Evolutionary conservation across 192 early-diverging fungal species (phyloP).

Genomic region (Thamnidium elegans): DNA sequence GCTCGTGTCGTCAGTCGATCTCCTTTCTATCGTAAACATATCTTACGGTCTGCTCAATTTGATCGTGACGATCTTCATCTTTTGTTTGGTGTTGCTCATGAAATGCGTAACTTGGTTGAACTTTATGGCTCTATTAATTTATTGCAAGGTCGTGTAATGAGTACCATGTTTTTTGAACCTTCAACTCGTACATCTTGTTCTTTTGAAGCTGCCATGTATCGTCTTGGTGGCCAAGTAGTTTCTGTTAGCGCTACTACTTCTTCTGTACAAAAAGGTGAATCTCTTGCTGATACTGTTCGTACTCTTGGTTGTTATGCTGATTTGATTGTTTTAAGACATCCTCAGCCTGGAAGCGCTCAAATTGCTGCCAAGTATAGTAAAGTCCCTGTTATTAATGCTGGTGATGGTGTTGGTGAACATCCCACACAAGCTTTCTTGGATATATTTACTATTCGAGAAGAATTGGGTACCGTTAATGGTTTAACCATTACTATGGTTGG

Average conservation of each 20-base stretch:
- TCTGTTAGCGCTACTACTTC: conserved; percentile 78
- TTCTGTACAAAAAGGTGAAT: conserved; percentile 95
- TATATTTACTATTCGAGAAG: conserved; percentile 90
- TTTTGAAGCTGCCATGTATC: conserved; percentile 92
- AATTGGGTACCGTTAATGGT: conserved; percentile 94
- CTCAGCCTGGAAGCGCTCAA: conserved; percentile 79
- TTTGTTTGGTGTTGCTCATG: conserved; percentile 93
- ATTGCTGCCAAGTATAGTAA: conserved; percentile 84
- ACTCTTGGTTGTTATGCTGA: conserved; percentile 93
- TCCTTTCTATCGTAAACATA: conserved; percentile 93
- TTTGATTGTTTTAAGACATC: conserved; percentile 90
- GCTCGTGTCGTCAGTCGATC: conserved; percentile 61
- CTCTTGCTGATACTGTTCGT: conserved; percentile 89
- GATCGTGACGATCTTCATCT: conserved; percentile 89
- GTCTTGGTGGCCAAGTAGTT: conserved; percentile 90
- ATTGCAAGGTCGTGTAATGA: conserved; percentile 87
- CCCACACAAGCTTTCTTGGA: conserved; percentile 98
- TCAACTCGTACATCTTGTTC: conserved; percentile 92
- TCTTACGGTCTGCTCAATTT: conserved; percentile 90
- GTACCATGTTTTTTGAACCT: conserved; percentile 95
- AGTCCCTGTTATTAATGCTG: conserved; percentile 94
- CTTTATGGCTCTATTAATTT: conserved; percentile 82
- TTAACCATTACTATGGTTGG: conserved; percentile 94
- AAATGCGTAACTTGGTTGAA: conserved; percentile 95
- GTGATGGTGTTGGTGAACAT: conserved; percentile 97